Conservation (phyloP, 2,329 filamentous ascomycete genomes). For the Parastagonospora nodorum region DNA sequence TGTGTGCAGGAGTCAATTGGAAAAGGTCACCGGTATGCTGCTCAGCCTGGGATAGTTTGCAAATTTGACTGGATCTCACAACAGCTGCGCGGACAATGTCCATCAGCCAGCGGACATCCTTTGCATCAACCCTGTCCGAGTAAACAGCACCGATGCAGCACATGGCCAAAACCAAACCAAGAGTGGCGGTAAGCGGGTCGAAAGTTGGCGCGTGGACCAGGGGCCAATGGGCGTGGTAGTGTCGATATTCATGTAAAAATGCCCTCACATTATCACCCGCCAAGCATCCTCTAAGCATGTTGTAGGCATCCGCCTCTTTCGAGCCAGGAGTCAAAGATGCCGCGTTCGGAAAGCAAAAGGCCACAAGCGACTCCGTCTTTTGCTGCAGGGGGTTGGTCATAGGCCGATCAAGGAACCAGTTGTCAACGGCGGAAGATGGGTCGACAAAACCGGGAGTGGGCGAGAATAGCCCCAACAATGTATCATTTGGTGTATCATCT, state of each 20-base stretch:
- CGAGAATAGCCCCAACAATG: constrained; percentile 57
- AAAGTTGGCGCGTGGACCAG: constrained; percentile 75
- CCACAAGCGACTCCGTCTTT: constrained; percentile 51
- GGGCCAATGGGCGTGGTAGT: constrained; percentile 76
- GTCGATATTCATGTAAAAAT: constrained; percentile 72
- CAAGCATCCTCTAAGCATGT: constrained; percentile 61
- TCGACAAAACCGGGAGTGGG: constrained; percentile 50
- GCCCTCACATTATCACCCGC: constrained; percentile 71
- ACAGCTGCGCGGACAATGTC: constrained; percentile 65
- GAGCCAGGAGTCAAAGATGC: constrained; percentile 25
- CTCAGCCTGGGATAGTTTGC: constrained; percentile 46
- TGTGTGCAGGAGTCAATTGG: constrained; percentile 45
- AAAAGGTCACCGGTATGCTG: constrained; percentile 49
- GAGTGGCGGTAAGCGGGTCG: constrained; percentile 67
- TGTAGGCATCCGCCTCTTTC: constrained; percentile 55
- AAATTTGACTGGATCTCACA: constrained; percentile 60
- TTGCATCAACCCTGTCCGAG: constrained; percentile 64
- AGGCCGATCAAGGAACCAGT: constrained; percentile 48
- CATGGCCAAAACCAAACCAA: constrained; percentile 70
- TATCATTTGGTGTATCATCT: constrained; percentile 52
- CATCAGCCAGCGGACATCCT: constrained; percentile 71
- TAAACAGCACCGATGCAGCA: constrained; percentile 77
- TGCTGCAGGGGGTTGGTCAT: constrained; percentile 51
- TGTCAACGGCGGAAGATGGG: constrained; percentile 43
- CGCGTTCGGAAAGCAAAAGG: constrained; percentile 59